A percentile compares a stretch with the other conserved stretches of the same genome.
Conservation (phyloP, 331 rosid species). For the Quercus tomentella region DNA sequence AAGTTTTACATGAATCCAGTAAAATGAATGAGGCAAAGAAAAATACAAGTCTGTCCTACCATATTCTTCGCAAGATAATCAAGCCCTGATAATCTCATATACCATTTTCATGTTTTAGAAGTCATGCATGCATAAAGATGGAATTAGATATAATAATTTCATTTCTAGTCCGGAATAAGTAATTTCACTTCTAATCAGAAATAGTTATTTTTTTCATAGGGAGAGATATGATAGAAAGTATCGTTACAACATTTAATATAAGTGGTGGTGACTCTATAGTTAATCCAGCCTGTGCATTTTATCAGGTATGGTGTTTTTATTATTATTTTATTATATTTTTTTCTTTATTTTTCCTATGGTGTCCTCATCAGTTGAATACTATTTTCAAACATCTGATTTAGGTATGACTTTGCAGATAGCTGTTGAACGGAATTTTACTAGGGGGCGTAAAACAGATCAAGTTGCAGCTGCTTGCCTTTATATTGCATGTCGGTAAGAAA, state of each 20-base stretch:
- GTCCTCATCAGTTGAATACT: background rate
- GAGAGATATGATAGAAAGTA: constrained; percentile 13
- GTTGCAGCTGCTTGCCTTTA: constrained; percentile 89
- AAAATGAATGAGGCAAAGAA: too few species aligned
- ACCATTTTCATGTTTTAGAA: too few species aligned
- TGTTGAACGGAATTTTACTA: constrained; percentile 68
- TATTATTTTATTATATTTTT: too few species aligned
- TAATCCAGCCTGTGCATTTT: constrained; percentile 18
- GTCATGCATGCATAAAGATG: too few species aligned
- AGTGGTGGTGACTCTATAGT: constrained; percentile 21
- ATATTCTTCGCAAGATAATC: too few species aligned
- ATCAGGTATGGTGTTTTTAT: background rate
- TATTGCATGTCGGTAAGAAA: constrained; percentile 77
- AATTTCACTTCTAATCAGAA: background rate
- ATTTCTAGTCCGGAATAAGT: too few species aligned
- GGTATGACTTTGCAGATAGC: constrained; percentile 62
- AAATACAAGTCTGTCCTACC: too few species aligned
- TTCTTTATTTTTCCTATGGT: background rate
- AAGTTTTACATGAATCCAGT: too few species aligned
- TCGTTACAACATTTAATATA: constrained; percentile 6
- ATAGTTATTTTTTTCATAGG: constrained; percentile 1
- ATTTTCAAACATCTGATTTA: background rate
- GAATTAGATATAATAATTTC: too few species aligned
- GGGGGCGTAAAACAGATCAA: constrained; percentile 76
- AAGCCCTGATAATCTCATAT: too few species aligned